phyloP scores from a whole-genome alignment of 1,284 basidiomycete species.

The Tausonia pullulans region DNA sequence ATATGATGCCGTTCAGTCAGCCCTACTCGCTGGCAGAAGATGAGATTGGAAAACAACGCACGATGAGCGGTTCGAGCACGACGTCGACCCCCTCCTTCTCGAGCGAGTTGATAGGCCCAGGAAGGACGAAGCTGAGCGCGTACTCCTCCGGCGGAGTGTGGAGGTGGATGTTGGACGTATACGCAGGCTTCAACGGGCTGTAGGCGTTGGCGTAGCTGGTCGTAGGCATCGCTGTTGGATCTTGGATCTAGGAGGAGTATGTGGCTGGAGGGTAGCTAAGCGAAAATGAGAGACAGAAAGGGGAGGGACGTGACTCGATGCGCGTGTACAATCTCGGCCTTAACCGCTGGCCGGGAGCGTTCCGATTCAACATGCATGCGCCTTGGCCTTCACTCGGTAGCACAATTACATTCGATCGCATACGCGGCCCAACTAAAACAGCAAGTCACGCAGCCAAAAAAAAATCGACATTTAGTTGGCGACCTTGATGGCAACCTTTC shows the following conservation, averaged over 20 bases:
- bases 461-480: not conserved
- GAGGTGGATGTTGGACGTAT: constrained; percentile 1
- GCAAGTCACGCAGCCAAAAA: too few relatives aligned
- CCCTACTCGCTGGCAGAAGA: not conserved
- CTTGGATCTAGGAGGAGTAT: not conserved
- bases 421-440: too few relatives aligned
- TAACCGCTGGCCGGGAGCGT: too few relatives aligned
- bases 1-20: not conserved
- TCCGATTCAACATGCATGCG: too few relatives aligned
- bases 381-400: too few relatives aligned
- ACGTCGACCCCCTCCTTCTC: not conserved
- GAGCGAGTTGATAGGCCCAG: not conserved
- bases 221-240: not conserved
- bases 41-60: not conserved
- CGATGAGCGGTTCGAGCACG: constrained; percentile 2
- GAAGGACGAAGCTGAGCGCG: constrained; percentile 10
- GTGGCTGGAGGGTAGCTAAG: not conserved
- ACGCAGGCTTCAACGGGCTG: not conserved
- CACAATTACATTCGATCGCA: too few relatives aligned
- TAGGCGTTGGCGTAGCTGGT: constrained; percentile 10
- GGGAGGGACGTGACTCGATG: too few relatives aligned
- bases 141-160: constrained; percentile 7
- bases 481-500: constrained; percentile 20
- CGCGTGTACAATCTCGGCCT: too few relatives aligned
- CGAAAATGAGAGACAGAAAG: not conserved